phyloP scores from a whole-genome alignment of 768 basidiomycete genomes.

The Leccinum boreale region DNA sequence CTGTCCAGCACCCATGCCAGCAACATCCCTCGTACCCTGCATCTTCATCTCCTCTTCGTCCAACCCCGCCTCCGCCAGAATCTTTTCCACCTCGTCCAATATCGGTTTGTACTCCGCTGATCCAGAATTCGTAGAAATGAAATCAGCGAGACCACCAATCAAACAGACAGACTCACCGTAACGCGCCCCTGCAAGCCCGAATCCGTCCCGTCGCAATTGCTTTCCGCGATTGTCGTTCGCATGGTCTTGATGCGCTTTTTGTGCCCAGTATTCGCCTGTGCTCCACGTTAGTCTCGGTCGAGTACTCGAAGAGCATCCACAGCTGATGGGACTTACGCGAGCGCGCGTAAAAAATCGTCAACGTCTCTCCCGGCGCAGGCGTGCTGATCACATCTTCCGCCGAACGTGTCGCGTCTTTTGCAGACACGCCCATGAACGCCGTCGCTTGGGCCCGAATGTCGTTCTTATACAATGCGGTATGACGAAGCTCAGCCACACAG shows the following conservation, averaged over 20 bases:
- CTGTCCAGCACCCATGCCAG: slow-evolving; percentile 39
- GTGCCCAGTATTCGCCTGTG: slow-evolving; percentile 79
- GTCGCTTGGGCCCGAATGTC: slow-evolving; percentile 43
- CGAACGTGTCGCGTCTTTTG: slow-evolving; percentile 49
- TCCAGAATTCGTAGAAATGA: neutral
- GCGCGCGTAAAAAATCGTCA: slow-evolving; percentile 80
- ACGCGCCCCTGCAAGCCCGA: slow-evolving; percentile 66
- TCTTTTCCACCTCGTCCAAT: slow-evolving; percentile 77
- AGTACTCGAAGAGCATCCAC: neutral
- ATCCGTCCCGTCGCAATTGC: slow-evolving; percentile 72
- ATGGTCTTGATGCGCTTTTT: slow-evolving; percentile 54
- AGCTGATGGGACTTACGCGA: slow-evolving; percentile 52
- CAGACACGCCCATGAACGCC: slow-evolving; percentile 63
- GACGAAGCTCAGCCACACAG: neutral
- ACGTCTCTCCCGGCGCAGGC: slow-evolving; percentile 79
- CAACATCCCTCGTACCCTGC: slow-evolving; percentile 44
- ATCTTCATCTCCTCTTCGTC: slow-evolving; percentile 78
- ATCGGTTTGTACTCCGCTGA: slow-evolving; percentile 80
- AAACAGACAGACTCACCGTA: slow-evolving; percentile 46
- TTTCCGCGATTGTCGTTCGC: slow-evolving; percentile 71
- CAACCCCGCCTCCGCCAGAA: slow-evolving; percentile 77
- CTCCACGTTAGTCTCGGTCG: neutral
- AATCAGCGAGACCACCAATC: neutral
- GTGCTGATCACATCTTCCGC: slow-evolving; percentile 74
- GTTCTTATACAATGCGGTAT: slow-evolving; percentile 16